Percentiles rank a stretch among this genome's conserved stretches.
Conservation (phyloP, 108 stramenopile genomes). For the Pseudonitzschia multistriata region DNA sequence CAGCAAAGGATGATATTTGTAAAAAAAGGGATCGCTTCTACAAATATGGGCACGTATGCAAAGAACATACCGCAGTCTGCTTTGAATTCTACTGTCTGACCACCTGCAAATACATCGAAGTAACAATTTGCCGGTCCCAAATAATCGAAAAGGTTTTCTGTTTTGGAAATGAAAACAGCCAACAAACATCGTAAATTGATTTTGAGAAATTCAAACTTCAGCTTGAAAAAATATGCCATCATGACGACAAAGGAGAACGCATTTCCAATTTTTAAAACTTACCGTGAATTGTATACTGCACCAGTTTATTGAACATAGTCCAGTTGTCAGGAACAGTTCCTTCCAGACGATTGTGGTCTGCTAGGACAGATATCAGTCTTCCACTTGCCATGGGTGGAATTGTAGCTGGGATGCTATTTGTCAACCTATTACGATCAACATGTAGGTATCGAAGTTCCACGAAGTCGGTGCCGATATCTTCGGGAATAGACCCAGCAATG, state of each 20-base stretch:
- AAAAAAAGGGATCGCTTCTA: too few relatives aligned
- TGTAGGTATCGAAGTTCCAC: constrained; percentile 36
- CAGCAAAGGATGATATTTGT: too few relatives aligned
- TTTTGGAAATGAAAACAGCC: not conserved
- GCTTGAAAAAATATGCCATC: not conserved
- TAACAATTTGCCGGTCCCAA: constrained; percentile 10
- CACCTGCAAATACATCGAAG: constrained; percentile 10
- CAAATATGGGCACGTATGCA: too few relatives aligned
- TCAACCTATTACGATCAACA: constrained; percentile 47
- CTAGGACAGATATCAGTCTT: not conserved
- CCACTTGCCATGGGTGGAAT: constrained; percentile 16
- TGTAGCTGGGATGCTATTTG: constrained; percentile 35
- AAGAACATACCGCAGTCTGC: constrained; percentile 39
- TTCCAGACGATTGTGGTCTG: not conserved
- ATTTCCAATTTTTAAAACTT: not conserved
- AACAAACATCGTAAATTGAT: not conserved
- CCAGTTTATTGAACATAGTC: constrained; percentile 11
- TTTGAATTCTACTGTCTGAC: constrained; percentile 42
- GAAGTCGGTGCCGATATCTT: constrained; percentile 21
- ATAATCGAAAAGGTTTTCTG: not conserved
- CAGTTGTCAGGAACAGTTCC: constrained; percentile 4
- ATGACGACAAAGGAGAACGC: not conserved
- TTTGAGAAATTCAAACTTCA: not conserved
- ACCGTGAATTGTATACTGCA: constrained; percentile 6
- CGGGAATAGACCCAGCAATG: constrained; percentile 42